phyloP scores from a whole-genome alignment of 495 filamentous ascomycete species.

The Penicillium paxilli region DNA sequence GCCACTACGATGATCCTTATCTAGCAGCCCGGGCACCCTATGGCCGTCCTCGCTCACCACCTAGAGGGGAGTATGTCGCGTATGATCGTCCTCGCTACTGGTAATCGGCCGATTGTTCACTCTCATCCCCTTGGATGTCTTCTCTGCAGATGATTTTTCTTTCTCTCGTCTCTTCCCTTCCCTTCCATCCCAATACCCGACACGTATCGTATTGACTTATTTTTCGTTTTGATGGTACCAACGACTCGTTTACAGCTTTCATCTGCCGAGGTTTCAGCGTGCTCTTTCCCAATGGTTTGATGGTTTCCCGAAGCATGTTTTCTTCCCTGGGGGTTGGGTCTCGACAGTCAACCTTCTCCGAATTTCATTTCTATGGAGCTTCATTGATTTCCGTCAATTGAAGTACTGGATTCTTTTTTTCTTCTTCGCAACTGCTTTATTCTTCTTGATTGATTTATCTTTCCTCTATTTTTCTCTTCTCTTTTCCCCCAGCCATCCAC shows the following conservation, averaged over 20 bases:
- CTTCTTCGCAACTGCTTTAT: no score
- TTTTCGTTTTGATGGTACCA: constrained; percentile 17
- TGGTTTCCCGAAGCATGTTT: neutral
- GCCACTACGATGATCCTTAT: constrained; percentile 50
- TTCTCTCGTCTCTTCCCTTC: neutral
- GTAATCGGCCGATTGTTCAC: constrained; percentile 22
- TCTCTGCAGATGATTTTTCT: constrained; percentile 17
- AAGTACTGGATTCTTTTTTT: neutral
- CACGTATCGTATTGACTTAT: constrained; percentile 26
- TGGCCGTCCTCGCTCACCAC: constrained; percentile 44
- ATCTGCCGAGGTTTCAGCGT: constrained; percentile 20
- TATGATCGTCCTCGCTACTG: constrained; percentile 51
- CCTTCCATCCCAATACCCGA: constrained; percentile 24
- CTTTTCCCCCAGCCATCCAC: neutral
- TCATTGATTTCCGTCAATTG: neutral
- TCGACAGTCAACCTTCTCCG: neutral
- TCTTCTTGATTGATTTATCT: neutral
- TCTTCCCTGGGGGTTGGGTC: neutral
- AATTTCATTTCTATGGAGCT: neutral
- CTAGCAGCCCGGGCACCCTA: constrained; percentile 40
- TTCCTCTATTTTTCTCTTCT: neutral
- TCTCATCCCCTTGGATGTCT: constrained; percentile 1
- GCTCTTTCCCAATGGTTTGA: neutral
- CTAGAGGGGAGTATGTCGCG: constrained; percentile 40
- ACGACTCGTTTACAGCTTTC: constrained; percentile 11